Percentiles rank a stretch among this genome's conserved stretches.
Conservation (phyloP, 345 rosid species). For the Arabis alpina region DNA sequence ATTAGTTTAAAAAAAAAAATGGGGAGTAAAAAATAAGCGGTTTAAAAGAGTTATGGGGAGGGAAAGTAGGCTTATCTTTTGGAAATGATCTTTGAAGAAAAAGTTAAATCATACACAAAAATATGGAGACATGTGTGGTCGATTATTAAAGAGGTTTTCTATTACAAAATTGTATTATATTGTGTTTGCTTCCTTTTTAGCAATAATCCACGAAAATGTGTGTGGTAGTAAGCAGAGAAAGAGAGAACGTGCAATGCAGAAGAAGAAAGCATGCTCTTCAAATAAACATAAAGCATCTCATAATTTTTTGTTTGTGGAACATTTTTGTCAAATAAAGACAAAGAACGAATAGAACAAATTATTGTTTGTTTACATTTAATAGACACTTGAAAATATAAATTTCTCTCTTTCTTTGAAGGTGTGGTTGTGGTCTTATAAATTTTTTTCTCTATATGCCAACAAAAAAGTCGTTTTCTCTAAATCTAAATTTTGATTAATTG, state of each 20-base stretch:
- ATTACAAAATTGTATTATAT: not conserved
- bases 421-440: too few relatives aligned
- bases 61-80: not conserved
- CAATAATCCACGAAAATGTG: slow-evolving; percentile 30
- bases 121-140: slow-evolving; percentile 31
- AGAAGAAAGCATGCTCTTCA: slow-evolving; percentile 1
- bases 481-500: not conserved
- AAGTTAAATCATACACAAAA: not conserved
- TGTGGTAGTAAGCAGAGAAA: slow-evolving; percentile 10
- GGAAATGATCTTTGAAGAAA: not conserved
- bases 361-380: not conserved
- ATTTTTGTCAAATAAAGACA: not conserved
- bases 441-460: too few relatives aligned
- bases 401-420: too few relatives aligned
- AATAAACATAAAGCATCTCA: not conserved
- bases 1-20: not conserved
- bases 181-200: not conserved
- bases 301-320: not conserved
- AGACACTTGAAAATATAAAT: not conserved
- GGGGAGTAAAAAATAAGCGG: not conserved
- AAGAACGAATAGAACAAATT: not conserved
- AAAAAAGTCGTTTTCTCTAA: too few relatives aligned
- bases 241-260: slow-evolving; percentile 25
- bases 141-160: slow-evolving; percentile 21
- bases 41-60: not conserved